phyloP scores from a whole-genome alignment of 2,329 filamentous ascomycete species.

The Phaeosphaeria sp. region DNA sequence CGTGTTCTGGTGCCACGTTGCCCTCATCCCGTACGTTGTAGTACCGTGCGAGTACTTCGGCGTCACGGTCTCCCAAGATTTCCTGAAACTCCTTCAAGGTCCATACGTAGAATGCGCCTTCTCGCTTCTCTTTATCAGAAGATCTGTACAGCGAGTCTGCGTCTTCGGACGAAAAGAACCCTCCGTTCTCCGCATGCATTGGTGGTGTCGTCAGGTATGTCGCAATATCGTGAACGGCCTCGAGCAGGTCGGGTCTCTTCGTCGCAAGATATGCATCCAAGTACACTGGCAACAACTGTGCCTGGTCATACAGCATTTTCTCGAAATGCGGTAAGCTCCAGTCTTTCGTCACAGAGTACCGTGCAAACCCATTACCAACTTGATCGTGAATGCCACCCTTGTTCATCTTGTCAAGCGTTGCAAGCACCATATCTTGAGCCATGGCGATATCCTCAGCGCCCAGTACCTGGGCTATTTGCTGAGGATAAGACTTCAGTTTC shows the following conservation, averaged over 20 bases:
- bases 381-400: conserved; percentile 76
- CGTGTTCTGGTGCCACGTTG: conserved; percentile 81
- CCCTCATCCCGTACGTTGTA: conserved; percentile 85
- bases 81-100: conserved; percentile 84
- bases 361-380: conserved; percentile 77
- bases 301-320: conserved; percentile 95
- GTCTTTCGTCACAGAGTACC: conserved; percentile 88
- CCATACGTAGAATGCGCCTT: conserved; percentile 96
- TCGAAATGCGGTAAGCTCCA: conserved; percentile 97
- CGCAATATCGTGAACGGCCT: conserved; percentile 79
- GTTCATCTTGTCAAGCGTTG: conserved; percentile 80
- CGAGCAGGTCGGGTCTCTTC: conserved; percentile 73
- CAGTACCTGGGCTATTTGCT: conserved; percentile 82
- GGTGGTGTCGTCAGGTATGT: conserved; percentile 81
- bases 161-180: conserved; percentile 87
- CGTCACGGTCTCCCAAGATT: conserved; percentile 72
- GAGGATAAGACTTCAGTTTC: conserved; percentile 73
- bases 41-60: conserved; percentile 78
- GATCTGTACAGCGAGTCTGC: conserved; percentile 80
- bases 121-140: conserved; percentile 81
- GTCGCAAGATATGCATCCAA: conserved; percentile 82
- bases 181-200: conserved; percentile 71
- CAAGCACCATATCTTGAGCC: conserved; percentile 78
- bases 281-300: conserved; percentile 81
- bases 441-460: conserved; percentile 77